Evolutionary conservation across 176 grass and related monocot species (phyloP).

Genomic region (Chloris gayana): DNA sequence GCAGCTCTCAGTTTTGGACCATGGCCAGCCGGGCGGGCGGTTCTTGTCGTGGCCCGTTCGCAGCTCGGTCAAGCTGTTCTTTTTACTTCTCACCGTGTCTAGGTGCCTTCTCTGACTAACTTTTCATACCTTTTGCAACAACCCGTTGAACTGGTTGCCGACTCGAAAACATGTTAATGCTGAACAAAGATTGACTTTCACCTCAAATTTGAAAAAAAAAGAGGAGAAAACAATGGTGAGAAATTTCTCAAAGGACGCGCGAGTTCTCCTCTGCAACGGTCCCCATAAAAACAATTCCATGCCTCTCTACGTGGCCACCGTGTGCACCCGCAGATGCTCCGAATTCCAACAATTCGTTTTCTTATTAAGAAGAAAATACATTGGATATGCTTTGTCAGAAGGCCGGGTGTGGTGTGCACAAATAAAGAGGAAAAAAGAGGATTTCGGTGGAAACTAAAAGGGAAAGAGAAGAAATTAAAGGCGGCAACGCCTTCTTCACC

Average conservation of each 20-base stretch:
- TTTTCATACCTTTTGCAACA: neutral
- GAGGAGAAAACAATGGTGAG: no score
- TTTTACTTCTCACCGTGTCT: constrained; percentile 15
- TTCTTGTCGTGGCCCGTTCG: constrained; percentile 30
- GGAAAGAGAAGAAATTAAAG: constrained; percentile 31
- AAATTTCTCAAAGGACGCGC: neutral
- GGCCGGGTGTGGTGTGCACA: neutral
- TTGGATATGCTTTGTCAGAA: neutral
- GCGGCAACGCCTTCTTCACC: constrained; percentile 44
- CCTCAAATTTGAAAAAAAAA: neutral
- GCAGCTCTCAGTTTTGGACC: constrained; percentile 37
- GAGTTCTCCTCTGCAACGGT: neutral
- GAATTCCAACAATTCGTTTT: neutral
- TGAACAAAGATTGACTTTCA: constrained; percentile 15
- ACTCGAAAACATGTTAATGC: neutral
- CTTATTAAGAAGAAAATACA: neutral
- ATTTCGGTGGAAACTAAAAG: constrained; percentile 41
- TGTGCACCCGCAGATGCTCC: neutral
- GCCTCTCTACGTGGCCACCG: neutral
- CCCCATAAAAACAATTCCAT: neutral
- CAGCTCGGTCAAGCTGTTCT: constrained; percentile 20
- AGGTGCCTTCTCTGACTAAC: constrained; percentile 29
- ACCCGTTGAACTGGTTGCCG: neutral
- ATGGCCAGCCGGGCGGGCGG: constrained; percentile 28
- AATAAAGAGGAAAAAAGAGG: neutral